Evolutionary conservation across 148 eudicot species (phyloP).

Genomic region (Silene latifolia): DNA sequence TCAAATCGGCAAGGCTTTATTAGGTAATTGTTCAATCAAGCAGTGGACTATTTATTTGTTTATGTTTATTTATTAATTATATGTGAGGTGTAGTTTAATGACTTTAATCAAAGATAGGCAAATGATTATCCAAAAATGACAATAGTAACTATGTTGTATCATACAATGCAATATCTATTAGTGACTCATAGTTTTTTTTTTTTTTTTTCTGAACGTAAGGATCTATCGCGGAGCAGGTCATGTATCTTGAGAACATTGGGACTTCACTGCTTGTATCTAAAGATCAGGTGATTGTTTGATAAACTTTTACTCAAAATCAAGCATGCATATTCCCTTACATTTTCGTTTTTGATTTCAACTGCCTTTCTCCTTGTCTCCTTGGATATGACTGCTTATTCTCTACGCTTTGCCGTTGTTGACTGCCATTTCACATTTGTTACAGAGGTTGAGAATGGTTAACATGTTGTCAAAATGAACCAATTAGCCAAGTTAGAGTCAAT

Average conservation of each 20-base stretch:
- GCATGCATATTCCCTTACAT: neutral
- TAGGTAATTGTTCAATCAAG: slow-evolving; percentile 41
- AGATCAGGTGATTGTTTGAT: slow-evolving; percentile 54
- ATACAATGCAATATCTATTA: neutral
- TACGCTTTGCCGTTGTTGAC: neutral
- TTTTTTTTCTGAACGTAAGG: slow-evolving; percentile 35
- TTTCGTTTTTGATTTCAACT: neutral
- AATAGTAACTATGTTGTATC: too few relatives aligned
- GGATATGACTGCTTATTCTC: too few relatives aligned
- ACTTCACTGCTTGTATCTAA: slow-evolving; percentile 87
- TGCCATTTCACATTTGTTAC: too few relatives aligned
- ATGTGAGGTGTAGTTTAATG: too few relatives aligned
- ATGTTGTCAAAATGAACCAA: neutral
- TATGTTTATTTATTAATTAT: too few relatives aligned
- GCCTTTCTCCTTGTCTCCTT: neutral
- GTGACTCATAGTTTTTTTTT: neutral
- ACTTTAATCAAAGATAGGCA: too few relatives aligned
- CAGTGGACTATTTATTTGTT: too few relatives aligned
- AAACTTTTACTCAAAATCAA: neutral
- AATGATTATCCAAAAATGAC: too few relatives aligned
- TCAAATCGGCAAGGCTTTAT: slow-evolving; percentile 65
- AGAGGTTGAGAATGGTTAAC: neutral
- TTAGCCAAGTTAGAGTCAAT: neutral
- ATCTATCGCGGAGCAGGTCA: slow-evolving; percentile 81
- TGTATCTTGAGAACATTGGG: slow-evolving; percentile 93